These are phyloP conservation scores for Pterulicium gracile DNA, from an alignment of 1,284 basidiomycete species.

Conservation along the genomic window DNA sequence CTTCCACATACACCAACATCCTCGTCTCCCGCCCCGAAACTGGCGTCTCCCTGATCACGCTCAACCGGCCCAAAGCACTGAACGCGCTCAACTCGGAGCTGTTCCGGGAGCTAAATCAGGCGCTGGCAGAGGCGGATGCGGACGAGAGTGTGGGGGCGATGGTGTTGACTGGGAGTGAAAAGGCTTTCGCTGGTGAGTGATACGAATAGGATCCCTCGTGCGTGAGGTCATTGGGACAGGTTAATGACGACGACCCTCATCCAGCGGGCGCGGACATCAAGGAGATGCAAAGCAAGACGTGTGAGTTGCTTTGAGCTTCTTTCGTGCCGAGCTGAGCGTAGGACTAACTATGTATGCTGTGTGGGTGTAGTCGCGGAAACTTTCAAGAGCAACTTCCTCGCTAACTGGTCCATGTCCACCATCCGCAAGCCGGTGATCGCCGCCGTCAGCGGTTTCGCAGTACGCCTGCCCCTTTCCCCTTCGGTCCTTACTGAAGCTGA, in stretches of 20 bases:
- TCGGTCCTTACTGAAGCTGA: conserved; percentile 4
- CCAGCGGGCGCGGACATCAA: conserved; percentile 85
- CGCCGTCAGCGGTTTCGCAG: conserved; percentile 92
- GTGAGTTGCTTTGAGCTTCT: conserved; percentile 32
- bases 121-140: conserved; percentile 59
- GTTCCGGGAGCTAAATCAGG: conserved; percentile 70
- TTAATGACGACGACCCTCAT: background rate
- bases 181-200: conserved; percentile 78
- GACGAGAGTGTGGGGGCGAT: conserved; percentile 75
- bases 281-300: conserved; percentile 89
- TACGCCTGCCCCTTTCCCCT: conserved; percentile 27
- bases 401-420: conserved; percentile 75
- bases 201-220: conserved; percentile 3
- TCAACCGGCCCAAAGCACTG: conserved; percentile 94
- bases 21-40: conserved; percentile 65
- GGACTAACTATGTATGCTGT: too few species aligned
- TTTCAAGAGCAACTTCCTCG: conserved; percentile 84
- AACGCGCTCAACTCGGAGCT: conserved; percentile 85
- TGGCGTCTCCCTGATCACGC: conserved; percentile 78
- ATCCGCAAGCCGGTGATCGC: conserved; percentile 92
- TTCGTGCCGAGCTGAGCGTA: conserved; percentile 3
- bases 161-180: conserved; percentile 89
- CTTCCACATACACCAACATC: conserved; percentile 53
- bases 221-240: background rate
- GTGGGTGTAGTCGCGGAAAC: conserved; percentile 62